These are phyloP conservation scores for Psilocybe sp. DNA, from an alignment of 768 basidiomycete genomes.

Conservation along the genomic window DNA sequence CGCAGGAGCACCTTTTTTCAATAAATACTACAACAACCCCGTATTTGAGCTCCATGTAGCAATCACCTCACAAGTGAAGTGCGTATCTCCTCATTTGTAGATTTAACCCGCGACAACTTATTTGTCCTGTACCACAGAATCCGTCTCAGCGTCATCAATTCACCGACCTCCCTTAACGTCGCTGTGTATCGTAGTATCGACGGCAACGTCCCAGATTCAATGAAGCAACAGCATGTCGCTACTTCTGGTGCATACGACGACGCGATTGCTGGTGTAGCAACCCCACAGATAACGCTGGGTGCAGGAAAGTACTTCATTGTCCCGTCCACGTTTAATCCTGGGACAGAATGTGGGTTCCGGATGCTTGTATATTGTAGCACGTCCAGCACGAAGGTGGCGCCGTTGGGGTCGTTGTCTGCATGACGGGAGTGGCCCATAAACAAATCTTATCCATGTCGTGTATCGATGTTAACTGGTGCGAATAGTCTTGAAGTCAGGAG, in stretches of 20 bases:
- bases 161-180: slow-evolving; percentile 54
- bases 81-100: slow-evolving; percentile 13
- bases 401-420: background rate
- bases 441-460: too few relatives aligned
- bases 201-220: slow-evolving; percentile 12
- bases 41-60: slow-evolving; percentile 59
- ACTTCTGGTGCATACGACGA: slow-evolving; percentile 86
- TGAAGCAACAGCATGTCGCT: slow-evolving; percentile 33
- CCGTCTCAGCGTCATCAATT: slow-evolving; percentile 60
- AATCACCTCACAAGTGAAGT: slow-evolving; percentile 57
- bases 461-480: too few relatives aligned
- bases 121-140: slow-evolving; percentile 41
- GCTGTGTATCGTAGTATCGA: slow-evolving; percentile 46
- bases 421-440: too few relatives aligned
- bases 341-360: slow-evolving; percentile 53
- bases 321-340: slow-evolving; percentile 71
- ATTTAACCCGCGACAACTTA: background rate
- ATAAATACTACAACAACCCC: slow-evolving; percentile 68
- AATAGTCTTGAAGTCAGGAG: slow-evolving; percentile 15
- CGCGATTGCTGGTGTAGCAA: slow-evolving; percentile 67
- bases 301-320: slow-evolving; percentile 70
- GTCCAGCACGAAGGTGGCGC: slow-evolving; percentile 20
- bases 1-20: slow-evolving; percentile 66
- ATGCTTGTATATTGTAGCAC: slow-evolving; percentile 58
- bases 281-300: slow-evolving; percentile 45